phyloP scores from a whole-genome alignment of 2,329 filamentous ascomycete genomes.

The Claviceps sp. region DNA sequence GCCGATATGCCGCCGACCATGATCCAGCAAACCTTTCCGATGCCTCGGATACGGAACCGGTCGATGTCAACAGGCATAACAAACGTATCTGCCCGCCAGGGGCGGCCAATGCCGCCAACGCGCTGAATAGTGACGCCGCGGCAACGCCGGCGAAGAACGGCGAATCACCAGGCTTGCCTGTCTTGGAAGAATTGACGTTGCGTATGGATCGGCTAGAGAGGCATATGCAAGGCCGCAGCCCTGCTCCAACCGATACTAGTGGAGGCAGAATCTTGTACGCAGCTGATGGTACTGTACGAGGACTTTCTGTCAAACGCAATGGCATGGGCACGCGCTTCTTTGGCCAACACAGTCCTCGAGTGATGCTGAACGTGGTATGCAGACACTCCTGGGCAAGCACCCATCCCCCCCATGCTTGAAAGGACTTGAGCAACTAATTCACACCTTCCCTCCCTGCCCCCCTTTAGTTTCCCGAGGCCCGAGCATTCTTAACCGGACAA shows the following conservation, averaged over 20 bases:
- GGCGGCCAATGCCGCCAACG: conserved; percentile 11
- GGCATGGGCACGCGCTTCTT: conserved; percentile 35
- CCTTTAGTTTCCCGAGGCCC: conserved; percentile 6
- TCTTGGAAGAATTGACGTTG: conserved; percentile 33
- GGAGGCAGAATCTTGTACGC: conserved; percentile 20
- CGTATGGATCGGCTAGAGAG: conserved; percentile 42
- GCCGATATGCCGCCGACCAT: conserved; percentile 38
- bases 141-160: conserved; percentile 18
- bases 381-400: neutral
- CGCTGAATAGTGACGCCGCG: conserved; percentile 12
- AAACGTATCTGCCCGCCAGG: conserved; percentile 25
- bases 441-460: neutral
- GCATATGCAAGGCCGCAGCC: conserved; percentile 29
- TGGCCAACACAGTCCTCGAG: conserved; percentile 38
- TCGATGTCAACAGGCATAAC: conserved; percentile 19
- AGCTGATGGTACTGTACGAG: conserved; percentile 32
- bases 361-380: conserved; percentile 39
- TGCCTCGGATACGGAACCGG: conserved; percentile 28
- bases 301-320: conserved; percentile 34
- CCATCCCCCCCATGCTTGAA: neutral
- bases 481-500: conserved; percentile 5
- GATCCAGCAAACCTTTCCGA: conserved; percentile 35
- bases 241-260: conserved; percentile 24
- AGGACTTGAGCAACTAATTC: neutral
- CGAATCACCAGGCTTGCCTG: conserved; percentile 18